Conservation (phyloP, 2,329 filamentous ascomycete species). For the Fusarium devonianum region DNA sequence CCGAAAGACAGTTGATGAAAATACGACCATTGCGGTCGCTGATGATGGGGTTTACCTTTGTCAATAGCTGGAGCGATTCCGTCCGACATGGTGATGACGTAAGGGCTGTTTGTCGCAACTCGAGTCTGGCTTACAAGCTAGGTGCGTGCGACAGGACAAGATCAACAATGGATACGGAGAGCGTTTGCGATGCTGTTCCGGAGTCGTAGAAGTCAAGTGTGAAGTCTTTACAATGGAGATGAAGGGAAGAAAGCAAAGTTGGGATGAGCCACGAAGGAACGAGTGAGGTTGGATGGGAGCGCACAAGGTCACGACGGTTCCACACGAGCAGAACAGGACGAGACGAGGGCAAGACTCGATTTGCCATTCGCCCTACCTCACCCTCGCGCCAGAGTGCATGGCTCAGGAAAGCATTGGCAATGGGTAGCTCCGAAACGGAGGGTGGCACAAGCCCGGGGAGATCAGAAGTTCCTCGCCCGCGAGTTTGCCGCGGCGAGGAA, state of each 20-base stretch:
- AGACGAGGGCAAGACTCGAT: constrained; percentile 12
- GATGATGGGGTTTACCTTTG: constrained; percentile 44
- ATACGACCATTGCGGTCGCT: constrained; percentile 18
- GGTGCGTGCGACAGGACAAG: constrained; percentile 17
- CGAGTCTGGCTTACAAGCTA: constrained; percentile 26
- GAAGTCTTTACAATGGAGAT: constrained; percentile 25
- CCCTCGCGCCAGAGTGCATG: constrained; percentile 11
- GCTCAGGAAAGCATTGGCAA: constrained; percentile 11
- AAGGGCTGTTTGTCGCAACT: constrained; percentile 37
- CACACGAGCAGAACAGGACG: constrained; percentile 26
- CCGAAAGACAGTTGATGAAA: constrained; percentile 1
- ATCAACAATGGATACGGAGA: constrained; percentile 10
- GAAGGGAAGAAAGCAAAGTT: constrained; percentile 30
- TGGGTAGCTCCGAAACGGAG: constrained; percentile 36
- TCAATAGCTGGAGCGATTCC: constrained; percentile 46
- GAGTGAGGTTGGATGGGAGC: constrained; percentile 37
- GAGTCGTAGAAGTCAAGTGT: constrained; percentile 11
- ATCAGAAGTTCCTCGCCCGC: constrained; percentile 36
- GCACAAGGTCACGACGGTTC: constrained; percentile 45
- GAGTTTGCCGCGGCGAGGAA: constrained; percentile 35
- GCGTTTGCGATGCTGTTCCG: constrained; percentile 16
- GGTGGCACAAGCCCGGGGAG: constrained; percentile 32
- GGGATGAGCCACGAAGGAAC: constrained; percentile 33
- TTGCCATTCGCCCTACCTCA: constrained; percentile 16
- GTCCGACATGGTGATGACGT: constrained; percentile 49